These are phyloP conservation scores for Alternaria hordeiaustralica DNA, from an alignment of 2,329 filamentous ascomycete species.

Conservation along the genomic window DNA sequence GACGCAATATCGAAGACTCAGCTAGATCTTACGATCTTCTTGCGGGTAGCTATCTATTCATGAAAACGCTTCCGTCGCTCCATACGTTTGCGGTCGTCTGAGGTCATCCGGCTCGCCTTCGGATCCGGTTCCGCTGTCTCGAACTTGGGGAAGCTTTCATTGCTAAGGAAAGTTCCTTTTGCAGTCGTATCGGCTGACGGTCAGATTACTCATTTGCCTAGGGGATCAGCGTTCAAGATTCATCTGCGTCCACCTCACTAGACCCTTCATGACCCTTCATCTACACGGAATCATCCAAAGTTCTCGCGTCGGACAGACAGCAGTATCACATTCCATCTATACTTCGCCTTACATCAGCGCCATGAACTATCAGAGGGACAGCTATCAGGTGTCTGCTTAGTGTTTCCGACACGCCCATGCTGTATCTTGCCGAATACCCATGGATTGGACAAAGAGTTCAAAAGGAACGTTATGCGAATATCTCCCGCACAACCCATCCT, in stretches of 20 bases:
- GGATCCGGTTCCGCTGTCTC: not conserved
- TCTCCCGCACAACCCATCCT: not conserved
- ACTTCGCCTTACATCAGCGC: not conserved
- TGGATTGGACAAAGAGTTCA: not conserved
- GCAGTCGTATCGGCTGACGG: not conserved
- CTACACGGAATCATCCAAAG: not conserved
- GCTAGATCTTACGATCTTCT: conserved; percentile 3
- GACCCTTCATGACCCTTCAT: not conserved
- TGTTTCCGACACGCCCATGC: not conserved
- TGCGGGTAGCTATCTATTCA: not conserved
- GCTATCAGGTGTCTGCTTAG: not conserved
- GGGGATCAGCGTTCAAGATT: not conserved
- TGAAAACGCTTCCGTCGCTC: not conserved
- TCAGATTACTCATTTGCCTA: not conserved
- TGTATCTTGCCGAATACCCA: not conserved
- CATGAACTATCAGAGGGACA: not conserved
- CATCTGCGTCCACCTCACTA: not conserved
- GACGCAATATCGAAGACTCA: conserved; percentile 6
- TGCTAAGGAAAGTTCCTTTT: not conserved
- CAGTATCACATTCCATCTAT: not conserved
- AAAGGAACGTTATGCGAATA: not conserved
- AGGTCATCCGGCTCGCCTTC: not conserved
- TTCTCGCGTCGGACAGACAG: not conserved
- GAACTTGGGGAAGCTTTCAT: not conserved
- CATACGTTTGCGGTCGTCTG: not conserved